These are phyloP conservation scores for Colletotrichum aenigma DNA, from an alignment of 2,329 filamentous ascomycete genomes.

Conservation along the genomic window DNA sequence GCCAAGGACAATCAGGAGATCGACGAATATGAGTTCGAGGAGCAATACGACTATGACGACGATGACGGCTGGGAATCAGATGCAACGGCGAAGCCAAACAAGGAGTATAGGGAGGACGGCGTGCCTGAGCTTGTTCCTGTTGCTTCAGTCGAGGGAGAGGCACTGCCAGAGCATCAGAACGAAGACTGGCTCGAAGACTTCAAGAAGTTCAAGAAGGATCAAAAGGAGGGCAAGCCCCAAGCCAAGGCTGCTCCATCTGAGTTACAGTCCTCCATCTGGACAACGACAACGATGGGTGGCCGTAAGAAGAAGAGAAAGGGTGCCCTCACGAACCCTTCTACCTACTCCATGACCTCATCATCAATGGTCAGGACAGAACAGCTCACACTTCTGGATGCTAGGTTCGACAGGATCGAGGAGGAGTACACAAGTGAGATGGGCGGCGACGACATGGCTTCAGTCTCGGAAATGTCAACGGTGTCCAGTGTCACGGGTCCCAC, in stretches of 20 bases:
- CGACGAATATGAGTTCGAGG: conserved; percentile 80
- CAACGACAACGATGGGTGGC: conserved; percentile 78
- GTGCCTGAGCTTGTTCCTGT: conserved; percentile 53
- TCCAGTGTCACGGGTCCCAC: conserved; percentile 73
- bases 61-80: conserved; percentile 96
- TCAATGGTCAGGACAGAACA: conserved; percentile 88
- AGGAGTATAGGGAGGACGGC: conserved; percentile 56
- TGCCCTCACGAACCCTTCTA: conserved; percentile 84
- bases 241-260: conserved; percentile 60
- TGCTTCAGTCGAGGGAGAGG: conserved; percentile 42
- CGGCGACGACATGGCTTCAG: conserved; percentile 54
- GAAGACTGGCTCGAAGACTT: conserved; percentile 93
- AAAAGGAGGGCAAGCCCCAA: conserved; percentile 51
- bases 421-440: conserved; percentile 62
- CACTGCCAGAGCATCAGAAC: conserved; percentile 65
- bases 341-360: conserved; percentile 91
- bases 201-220: conserved; percentile 90
- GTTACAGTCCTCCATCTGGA: conserved; percentile 72
- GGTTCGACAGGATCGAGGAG: conserved; percentile 91
- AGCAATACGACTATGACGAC: conserved; percentile 58
- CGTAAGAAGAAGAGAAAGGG: conserved; percentile 94
- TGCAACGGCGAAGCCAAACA: conserved; percentile 79
- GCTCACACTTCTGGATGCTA: conserved; percentile 80
- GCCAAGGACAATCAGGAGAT: conserved; percentile 74
- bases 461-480: conserved; percentile 65